A percentile compares a stretch with the other conserved stretches of the same genome.
Evolutionary conservation across 2,329 filamentous ascomycete genomes (phyloP).

Genomic region (Sporothrix euskadiensis): DNA sequence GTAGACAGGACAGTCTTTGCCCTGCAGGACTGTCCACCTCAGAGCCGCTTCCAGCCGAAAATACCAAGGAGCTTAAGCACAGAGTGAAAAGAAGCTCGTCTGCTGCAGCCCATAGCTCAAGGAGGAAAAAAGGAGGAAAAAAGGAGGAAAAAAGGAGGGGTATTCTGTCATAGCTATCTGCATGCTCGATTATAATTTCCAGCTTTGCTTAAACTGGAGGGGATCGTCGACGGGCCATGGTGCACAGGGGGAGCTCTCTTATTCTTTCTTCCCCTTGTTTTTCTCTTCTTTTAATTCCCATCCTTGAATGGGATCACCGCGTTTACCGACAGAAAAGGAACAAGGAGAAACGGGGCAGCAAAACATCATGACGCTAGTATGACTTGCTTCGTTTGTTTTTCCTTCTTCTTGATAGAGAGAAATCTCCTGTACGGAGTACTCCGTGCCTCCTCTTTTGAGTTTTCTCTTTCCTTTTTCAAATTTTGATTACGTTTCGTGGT

Average conservation of each 20-base stretch:
- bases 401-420: background rate
- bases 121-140: background rate
- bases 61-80: background rate
- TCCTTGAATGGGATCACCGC: background rate
- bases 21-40: background rate
- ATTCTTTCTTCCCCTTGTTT: background rate
- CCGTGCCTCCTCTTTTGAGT: background rate
- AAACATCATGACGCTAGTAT: constrained; percentile 1
- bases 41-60: constrained; percentile 14
- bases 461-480: background rate
- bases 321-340: background rate
- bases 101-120: background rate
- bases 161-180: background rate
- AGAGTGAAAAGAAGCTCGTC: background rate
- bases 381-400: background rate
- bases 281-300: too few relatives aligned
- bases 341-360: background rate
- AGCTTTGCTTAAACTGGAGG: background rate
- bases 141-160: background rate
- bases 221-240: background rate
- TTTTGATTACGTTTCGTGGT: background rate
- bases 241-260: background rate
- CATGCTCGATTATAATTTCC: background rate
- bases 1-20: background rate
- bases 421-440: background rate